Evolutionary conservation across 2,329 filamentous ascomycete genomes (phyloP).

Genomic region (Aspergillus viridinutans): DNA sequence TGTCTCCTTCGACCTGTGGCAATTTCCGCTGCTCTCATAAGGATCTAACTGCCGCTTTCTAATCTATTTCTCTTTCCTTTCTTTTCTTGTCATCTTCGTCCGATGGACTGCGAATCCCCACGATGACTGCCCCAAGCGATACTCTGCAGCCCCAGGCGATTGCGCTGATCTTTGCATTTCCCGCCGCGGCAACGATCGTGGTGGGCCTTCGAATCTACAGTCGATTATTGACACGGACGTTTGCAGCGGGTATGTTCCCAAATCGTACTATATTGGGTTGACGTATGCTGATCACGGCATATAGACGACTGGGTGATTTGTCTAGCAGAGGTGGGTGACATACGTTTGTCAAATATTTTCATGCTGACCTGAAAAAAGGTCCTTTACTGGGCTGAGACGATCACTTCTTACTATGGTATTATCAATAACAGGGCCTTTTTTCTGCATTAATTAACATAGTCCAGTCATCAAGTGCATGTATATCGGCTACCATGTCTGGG

Average conservation of each 20-base stretch:
- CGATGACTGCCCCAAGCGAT: not conserved
- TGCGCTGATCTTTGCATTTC: constrained; percentile 14
- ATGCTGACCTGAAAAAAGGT: constrained; percentile 1
- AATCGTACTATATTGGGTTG: not conserved
- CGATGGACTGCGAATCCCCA: too few relatives aligned
- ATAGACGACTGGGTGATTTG: constrained; percentile 11
- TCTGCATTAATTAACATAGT: not conserved
- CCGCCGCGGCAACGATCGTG: constrained; percentile 11
- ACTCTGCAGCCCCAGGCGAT: constrained; percentile 14
- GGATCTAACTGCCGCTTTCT: too few relatives aligned
- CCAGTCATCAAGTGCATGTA: constrained; percentile 4
- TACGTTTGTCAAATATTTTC: not conserved
- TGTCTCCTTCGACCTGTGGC: too few relatives aligned
- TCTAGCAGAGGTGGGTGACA: constrained; percentile 1
- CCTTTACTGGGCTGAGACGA: constrained; percentile 16
- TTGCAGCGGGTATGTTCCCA: constrained; percentile 10
- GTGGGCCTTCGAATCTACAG: constrained; percentile 15
- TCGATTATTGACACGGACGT: constrained; percentile 11
- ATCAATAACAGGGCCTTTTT: not conserved
- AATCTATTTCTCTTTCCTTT: too few relatives aligned
- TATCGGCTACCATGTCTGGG: constrained; percentile 3
- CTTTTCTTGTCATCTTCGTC: too few relatives aligned
- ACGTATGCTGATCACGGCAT: not conserved
- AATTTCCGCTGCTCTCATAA: too few relatives aligned
- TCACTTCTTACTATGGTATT: constrained; percentile 12